phyloP scores from a whole-genome alignment of 768 basidiomycete genomes.

The Trametes sanguinea region DNA sequence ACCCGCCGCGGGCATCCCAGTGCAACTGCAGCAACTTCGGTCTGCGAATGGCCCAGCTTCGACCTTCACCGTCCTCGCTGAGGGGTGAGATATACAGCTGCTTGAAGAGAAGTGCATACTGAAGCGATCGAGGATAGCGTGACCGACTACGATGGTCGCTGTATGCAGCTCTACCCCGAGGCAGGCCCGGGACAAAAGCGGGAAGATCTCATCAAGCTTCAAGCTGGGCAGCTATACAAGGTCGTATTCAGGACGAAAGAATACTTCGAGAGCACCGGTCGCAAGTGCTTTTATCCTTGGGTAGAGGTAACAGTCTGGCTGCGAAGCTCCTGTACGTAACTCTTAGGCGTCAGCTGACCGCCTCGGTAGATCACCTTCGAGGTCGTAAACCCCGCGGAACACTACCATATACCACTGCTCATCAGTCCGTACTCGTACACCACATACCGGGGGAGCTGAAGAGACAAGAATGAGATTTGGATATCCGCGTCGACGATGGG shows the following conservation, averaged over 20 bases:
- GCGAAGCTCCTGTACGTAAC: background rate
- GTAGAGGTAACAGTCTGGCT: slow-evolving; percentile 64
- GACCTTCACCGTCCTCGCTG: slow-evolving; percentile 41
- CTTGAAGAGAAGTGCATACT: slow-evolving; percentile 6
- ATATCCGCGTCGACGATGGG: background rate
- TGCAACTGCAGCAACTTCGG: slow-evolving; percentile 60
- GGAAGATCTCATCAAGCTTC: slow-evolving; percentile 46
- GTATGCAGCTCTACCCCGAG: slow-evolving; percentile 69
- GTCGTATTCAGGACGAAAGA: slow-evolving; percentile 81
- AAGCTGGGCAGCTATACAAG: slow-evolving; percentile 70
- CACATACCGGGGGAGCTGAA: slow-evolving; percentile 87
- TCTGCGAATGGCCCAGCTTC: slow-evolving; percentile 11
- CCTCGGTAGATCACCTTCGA: slow-evolving; percentile 66
- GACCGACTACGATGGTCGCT: slow-evolving; percentile 85
- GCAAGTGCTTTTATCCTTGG: slow-evolving; percentile 84
- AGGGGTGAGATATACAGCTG: slow-evolving; percentile 53
- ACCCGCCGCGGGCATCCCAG: slow-evolving; percentile 70
- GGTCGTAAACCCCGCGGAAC: slow-evolving; percentile 71
- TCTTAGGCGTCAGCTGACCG: background rate
- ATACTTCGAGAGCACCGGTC: slow-evolving; percentile 68
- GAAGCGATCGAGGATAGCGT: slow-evolving; percentile 42
- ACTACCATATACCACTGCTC: slow-evolving; percentile 90
- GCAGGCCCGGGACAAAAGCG: slow-evolving; percentile 46
- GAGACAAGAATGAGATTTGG: background rate
- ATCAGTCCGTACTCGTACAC: slow-evolving; percentile 92